These are phyloP conservation scores for Asterophora parasitica DNA, from an alignment of 768 basidiomycete genomes.

Conservation along the genomic window DNA sequence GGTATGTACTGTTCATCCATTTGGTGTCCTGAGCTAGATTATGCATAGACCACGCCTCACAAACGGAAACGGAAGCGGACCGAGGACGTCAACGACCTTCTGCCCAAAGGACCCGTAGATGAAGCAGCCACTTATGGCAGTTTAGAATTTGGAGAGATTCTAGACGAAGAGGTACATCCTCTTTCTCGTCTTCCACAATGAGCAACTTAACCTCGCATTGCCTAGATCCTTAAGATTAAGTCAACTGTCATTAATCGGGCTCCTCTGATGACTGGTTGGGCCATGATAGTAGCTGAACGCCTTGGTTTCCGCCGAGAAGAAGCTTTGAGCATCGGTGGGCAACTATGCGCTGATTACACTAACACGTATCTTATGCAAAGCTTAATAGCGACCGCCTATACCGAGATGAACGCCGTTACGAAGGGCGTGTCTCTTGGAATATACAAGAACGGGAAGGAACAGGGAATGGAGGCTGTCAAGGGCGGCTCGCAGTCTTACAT, in stretches of 20 bases:
- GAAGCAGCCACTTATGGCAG: slow-evolving; percentile 48
- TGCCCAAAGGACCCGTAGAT: slow-evolving; percentile 48
- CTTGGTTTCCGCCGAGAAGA: slow-evolving; percentile 87
- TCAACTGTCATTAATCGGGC: slow-evolving; percentile 80
- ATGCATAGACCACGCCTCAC: slow-evolving; percentile 35
- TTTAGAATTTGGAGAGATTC: slow-evolving; percentile 67
- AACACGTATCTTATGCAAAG: not conserved
- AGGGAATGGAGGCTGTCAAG: slow-evolving; percentile 48
- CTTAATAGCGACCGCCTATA: slow-evolving; percentile 77
- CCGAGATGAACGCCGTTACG: slow-evolving; percentile 84
- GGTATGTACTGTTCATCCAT: slow-evolving; percentile 19
- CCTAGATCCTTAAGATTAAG: slow-evolving; percentile 56
- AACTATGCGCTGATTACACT: not conserved
- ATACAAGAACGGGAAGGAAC: slow-evolving; percentile 50
- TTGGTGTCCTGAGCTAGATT: slow-evolving; percentile 4
- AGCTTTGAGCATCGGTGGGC: slow-evolving; percentile 80
- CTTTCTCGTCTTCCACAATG: not conserved
- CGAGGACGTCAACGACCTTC: slow-evolving; percentile 49
- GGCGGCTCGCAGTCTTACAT: slow-evolving; percentile 76
- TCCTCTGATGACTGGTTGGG: slow-evolving; percentile 94
- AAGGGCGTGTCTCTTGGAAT: slow-evolving; percentile 85
- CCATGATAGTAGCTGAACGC: slow-evolving; percentile 77
- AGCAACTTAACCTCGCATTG: not conserved
- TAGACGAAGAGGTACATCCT: slow-evolving; percentile 60
- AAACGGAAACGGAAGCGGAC: slow-evolving; percentile 55